Conservation (phyloP, 2,329 filamentous ascomycete species). For the Talaromyces sp. region DNA sequence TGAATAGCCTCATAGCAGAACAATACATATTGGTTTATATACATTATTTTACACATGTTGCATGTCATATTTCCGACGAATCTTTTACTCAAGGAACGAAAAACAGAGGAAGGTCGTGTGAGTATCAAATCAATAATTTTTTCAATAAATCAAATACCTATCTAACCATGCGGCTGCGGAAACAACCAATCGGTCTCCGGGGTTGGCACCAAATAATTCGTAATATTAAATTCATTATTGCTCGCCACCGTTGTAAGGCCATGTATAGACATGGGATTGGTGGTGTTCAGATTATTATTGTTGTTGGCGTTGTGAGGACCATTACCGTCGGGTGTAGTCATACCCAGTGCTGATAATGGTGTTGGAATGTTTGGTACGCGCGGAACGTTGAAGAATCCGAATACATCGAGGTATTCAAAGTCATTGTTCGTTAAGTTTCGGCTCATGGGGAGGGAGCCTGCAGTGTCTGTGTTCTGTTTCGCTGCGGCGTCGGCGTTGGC, state of each 20-base stretch:
- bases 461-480: background rate
- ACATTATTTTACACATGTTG: background rate
- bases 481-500: conserved; percentile 20
- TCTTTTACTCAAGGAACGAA: background rate
- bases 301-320: conserved; percentile 22
- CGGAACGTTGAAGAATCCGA: conserved; percentile 92
- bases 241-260: conserved; percentile 27
- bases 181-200: conserved; percentile 48
- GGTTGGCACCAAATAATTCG: conserved; percentile 46
- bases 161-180: conserved; percentile 18
- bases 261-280: conserved; percentile 38
- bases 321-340: background rate
- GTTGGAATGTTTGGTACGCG: conserved; percentile 54
- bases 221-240: conserved; percentile 44
- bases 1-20: background rate
- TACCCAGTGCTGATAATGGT: conserved; percentile 12
- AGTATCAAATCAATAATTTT: background rate
- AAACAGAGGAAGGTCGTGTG: background rate
- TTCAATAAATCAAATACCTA: background rate
- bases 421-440: conserved; percentile 54
- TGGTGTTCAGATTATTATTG: conserved; percentile 23
- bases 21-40: conserved; percentile 3
- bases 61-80: background rate
- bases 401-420: conserved; percentile 85
- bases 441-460: background rate